Evolutionary conservation across 176 grass and related monocot species (phyloP).

Genomic region (Oryza australiensis): DNA sequence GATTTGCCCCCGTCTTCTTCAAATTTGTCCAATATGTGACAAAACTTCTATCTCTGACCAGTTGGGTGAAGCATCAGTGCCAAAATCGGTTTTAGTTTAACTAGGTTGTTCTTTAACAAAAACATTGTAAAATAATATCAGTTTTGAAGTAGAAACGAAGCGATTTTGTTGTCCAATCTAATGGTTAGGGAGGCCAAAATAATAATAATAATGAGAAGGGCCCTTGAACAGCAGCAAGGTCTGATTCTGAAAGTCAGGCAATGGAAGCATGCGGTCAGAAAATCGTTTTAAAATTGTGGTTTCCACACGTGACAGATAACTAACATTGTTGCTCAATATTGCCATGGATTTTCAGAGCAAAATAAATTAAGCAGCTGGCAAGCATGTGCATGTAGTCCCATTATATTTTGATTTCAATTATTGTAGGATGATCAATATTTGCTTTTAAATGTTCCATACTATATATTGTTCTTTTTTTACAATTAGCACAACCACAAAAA

Average conservation of each 20-base stretch:
- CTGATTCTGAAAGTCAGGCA: not conserved
- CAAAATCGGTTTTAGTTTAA: slow-evolving; percentile 14
- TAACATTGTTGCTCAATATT: not conserved
- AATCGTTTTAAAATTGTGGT: slow-evolving; percentile 15
- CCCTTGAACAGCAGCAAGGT: slow-evolving; percentile 35
- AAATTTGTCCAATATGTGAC: slow-evolving; percentile 24
- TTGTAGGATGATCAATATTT: not conserved
- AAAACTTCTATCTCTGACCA: slow-evolving; percentile 6
- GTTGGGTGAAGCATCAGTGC: slow-evolving; percentile 42
- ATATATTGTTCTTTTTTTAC: not conserved
- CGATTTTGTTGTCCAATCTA: slow-evolving; percentile 28
- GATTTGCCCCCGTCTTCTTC: not conserved
- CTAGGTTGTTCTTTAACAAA: slow-evolving; percentile 46
- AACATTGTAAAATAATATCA: slow-evolving; percentile 13
- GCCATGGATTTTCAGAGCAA: slow-evolving; percentile 29
- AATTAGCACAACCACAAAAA: not conserved
- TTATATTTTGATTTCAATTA: slow-evolving; percentile 10
- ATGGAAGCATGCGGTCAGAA: slow-evolving; percentile 28
- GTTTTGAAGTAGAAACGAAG: slow-evolving; percentile 44
- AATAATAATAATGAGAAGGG: slow-evolving; percentile 34
- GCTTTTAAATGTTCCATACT: not conserved
- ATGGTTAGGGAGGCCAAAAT: not conserved
- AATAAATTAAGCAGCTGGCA: slow-evolving; percentile 19
- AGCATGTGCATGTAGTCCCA: not conserved
- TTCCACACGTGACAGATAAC: slow-evolving; percentile 35